Percentiles rank a stretch among this genome's conserved stretches.
Evolutionary conservation across 306 rosid species (phyloP).

Genomic region (Vigna nakashimae): DNA sequence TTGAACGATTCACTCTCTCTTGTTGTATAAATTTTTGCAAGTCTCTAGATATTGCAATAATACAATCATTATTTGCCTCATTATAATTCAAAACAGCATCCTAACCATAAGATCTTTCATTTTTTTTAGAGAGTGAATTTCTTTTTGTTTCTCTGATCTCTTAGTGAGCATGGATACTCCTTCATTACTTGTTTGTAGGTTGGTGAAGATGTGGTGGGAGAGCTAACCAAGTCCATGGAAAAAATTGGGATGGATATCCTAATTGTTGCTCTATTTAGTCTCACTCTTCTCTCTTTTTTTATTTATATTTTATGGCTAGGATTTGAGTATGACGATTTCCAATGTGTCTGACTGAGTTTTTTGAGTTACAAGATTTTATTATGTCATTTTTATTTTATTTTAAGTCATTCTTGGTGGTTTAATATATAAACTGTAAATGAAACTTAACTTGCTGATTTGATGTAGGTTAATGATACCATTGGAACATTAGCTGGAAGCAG

Average conservation of each 20-base stretch:
- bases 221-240: constrained; percentile 76
- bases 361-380: constrained; percentile 23
- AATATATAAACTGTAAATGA: constrained; percentile 12
- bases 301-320: constrained; percentile 6
- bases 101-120: background rate
- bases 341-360: constrained; percentile 22
- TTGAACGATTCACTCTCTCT: constrained; percentile 11
- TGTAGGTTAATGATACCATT: constrained; percentile 92
- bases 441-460: constrained; percentile 44
- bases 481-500: constrained; percentile 96
- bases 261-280: constrained; percentile 79
- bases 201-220: constrained; percentile 89
- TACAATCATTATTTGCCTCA: background rate
- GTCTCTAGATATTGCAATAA: background rate
- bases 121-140: constrained; percentile 27
- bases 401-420: background rate
- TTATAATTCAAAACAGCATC: constrained; percentile 23
- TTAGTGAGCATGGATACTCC: constrained; percentile 12
- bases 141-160: constrained; percentile 7
- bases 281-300: constrained; percentile 35
- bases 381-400: background rate
- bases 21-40: background rate
- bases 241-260: constrained; percentile 87
- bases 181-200: constrained; percentile 57
- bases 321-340: constrained; percentile 32